Evolutionary conservation across 208 protist species (phyloP).

Genomic region (Acanthamoeba castellanii): DNA sequence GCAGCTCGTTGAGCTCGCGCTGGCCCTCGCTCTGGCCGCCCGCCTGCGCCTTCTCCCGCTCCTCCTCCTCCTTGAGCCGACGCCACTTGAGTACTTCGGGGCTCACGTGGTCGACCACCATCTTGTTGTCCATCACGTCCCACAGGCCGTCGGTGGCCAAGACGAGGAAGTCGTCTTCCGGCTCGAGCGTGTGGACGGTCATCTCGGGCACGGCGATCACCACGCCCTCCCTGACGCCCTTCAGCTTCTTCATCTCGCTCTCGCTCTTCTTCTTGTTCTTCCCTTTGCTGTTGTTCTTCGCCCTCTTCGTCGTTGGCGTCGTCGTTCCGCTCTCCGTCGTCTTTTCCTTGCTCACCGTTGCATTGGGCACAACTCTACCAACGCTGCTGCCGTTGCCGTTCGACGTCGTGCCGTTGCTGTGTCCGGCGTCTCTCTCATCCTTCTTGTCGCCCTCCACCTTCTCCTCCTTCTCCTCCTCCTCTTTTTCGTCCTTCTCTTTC

Average conservation of each 20-base stretch:
- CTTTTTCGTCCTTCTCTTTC: neutral
- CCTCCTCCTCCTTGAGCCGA: conserved; percentile 59
- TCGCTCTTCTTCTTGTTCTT: conserved; percentile 34
- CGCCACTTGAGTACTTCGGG: conserved; percentile 56
- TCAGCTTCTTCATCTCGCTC: conserved; percentile 57
- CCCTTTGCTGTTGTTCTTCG: neutral
- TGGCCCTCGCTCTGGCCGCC: neutral
- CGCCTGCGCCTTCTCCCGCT: neutral
- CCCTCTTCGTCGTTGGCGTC: neutral
- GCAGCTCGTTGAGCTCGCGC: conserved; percentile 25
- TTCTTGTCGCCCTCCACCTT: neutral
- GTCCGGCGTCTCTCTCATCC: neutral
- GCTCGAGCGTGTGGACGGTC: conserved; percentile 28
- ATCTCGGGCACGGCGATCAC: conserved; percentile 69
- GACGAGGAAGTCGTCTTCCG: conserved; percentile 46
- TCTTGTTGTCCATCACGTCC: conserved; percentile 60
- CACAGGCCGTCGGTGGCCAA: conserved; percentile 62
- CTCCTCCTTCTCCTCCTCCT: neutral
- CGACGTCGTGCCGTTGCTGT: neutral
- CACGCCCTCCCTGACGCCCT: conserved; percentile 51
- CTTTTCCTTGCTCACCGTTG: neutral
- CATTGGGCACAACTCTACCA: neutral
- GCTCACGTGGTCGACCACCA: conserved; percentile 48
- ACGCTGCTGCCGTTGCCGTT: neutral
- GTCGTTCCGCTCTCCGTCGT: neutral